These are phyloP conservation scores for Scutellaria barbata DNA, from an alignment of 257 asterid genomes.

Conservation along the genomic window DNA sequence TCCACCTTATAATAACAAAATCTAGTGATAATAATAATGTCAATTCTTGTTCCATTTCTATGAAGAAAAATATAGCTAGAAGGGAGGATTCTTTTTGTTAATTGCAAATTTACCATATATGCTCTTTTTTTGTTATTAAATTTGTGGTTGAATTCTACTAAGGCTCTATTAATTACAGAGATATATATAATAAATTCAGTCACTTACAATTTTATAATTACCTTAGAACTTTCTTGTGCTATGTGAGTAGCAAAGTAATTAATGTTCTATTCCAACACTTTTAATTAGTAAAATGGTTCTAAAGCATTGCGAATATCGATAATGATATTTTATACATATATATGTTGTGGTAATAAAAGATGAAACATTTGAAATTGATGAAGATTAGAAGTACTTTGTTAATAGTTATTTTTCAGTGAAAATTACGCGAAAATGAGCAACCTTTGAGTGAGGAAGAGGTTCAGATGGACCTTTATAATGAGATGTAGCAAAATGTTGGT, in stretches of 20 bases:
- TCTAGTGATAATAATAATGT: too few relatives aligned
- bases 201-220: not conserved
- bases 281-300: not conserved
- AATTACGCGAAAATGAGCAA: slow-evolving; percentile 1
- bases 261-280: not conserved
- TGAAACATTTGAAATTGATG: not conserved
- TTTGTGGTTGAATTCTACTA: too few relatives aligned
- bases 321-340: not conserved
- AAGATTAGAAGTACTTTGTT: not conserved
- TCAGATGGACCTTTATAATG: slow-evolving; percentile 10
- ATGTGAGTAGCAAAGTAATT: not conserved
- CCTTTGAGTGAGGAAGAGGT: slow-evolving; percentile 34
- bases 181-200: too few relatives aligned
- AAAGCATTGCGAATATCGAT: not conserved
- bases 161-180: too few relatives aligned
- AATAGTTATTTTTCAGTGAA: not conserved
- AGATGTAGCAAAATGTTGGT: not conserved
- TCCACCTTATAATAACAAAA: too few relatives aligned
- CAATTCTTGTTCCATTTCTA: too few relatives aligned
- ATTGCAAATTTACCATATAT: too few relatives aligned
- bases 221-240: not conserved
- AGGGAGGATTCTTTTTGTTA: too few relatives aligned
- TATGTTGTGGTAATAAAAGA: not conserved
- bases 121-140: too few relatives aligned
- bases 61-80: too few relatives aligned